These are phyloP conservation scores for Solanum hybrid DNA, from an alignment of 305 asterid species.

Conservation along the genomic window DNA sequence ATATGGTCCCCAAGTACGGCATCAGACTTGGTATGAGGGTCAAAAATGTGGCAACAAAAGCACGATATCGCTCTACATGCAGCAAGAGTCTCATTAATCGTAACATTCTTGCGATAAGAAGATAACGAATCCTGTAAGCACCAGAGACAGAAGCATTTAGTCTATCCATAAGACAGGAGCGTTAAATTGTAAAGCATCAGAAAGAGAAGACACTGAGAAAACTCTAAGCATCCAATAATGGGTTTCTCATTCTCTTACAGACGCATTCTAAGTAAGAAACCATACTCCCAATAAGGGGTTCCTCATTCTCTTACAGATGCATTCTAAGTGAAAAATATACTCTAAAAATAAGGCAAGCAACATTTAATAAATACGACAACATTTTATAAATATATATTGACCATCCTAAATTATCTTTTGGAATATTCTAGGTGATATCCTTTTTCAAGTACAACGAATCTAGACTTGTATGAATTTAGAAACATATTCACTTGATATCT, in stretches of 20 bases:
- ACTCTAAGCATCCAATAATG: not conserved
- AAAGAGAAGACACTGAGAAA: not conserved
- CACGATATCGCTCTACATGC: slow-evolving; percentile 84
- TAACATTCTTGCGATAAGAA: slow-evolving; percentile 91
- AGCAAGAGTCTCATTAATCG: slow-evolving; percentile 86
- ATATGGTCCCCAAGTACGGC: slow-evolving; percentile 93
- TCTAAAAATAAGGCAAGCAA: not conserved
- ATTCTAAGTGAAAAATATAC: not conserved
- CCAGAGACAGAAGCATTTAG: not conserved
- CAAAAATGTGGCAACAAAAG: slow-evolving; percentile 89
- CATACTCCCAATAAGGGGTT: not conserved
- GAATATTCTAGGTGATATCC: not conserved
- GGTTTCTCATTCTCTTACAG: not conserved
- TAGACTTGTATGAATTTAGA: not conserved
- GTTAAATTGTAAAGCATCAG: not conserved
- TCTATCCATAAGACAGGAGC: not conserved
- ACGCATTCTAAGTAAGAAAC: not conserved
- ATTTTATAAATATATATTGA: not conserved
- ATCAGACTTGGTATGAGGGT: slow-evolving; percentile 89
- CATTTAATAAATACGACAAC: not conserved
- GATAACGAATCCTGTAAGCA: slow-evolving; percentile 86
- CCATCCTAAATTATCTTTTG: not conserved
- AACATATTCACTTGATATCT: not conserved
- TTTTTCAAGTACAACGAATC: not conserved
- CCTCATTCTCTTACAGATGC: not conserved